Conservation (phyloP, 352 stramenopile genomes). For the Hyaloperonospora arabidopsidis region DNA sequence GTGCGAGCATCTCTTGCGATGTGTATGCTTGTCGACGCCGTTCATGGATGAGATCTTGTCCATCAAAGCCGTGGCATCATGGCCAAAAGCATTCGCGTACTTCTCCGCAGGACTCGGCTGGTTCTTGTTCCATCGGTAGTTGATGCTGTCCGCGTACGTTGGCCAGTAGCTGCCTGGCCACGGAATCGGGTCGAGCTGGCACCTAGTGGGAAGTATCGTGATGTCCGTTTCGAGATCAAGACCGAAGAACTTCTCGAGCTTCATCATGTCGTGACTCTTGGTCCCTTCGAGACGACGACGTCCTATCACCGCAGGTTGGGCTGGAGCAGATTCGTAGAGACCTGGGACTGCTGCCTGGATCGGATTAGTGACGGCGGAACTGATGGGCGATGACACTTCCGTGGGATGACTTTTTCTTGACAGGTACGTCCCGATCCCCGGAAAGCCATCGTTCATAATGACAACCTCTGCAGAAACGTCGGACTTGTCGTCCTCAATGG, state of each 20-base stretch:
- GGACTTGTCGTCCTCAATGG: conserved; percentile 22
- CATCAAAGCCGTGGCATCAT: conserved; percentile 33
- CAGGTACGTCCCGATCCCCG: conserved; percentile 23
- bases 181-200: conserved; percentile 34
- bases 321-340: conserved; percentile 10
- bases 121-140: conserved; percentile 38
- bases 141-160: conserved; percentile 53
- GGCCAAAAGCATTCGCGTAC: conserved; percentile 42
- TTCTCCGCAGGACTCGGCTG: conserved; percentile 39
- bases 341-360: background rate
- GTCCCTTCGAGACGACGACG: conserved; percentile 33
- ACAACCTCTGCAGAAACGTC: conserved; percentile 25
- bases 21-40: conserved; percentile 37
- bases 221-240: conserved; percentile 40
- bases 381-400: no score
- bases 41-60: conserved; percentile 41
- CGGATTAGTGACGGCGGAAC: no score
- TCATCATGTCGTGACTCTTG: conserved; percentile 37
- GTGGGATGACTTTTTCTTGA: no score
- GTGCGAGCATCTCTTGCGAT: conserved; percentile 23
- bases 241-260: conserved; percentile 44
- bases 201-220: conserved; percentile 43
- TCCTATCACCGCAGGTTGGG: conserved; percentile 3
- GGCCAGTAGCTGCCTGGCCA: conserved; percentile 73
- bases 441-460: conserved; percentile 27